Percentiles rank a stretch among this genome's conserved stretches.
Evolutionary conservation across 108 stramenopile genomes (phyloP).

Genomic region (Aurantiochytrium sp.): DNA sequence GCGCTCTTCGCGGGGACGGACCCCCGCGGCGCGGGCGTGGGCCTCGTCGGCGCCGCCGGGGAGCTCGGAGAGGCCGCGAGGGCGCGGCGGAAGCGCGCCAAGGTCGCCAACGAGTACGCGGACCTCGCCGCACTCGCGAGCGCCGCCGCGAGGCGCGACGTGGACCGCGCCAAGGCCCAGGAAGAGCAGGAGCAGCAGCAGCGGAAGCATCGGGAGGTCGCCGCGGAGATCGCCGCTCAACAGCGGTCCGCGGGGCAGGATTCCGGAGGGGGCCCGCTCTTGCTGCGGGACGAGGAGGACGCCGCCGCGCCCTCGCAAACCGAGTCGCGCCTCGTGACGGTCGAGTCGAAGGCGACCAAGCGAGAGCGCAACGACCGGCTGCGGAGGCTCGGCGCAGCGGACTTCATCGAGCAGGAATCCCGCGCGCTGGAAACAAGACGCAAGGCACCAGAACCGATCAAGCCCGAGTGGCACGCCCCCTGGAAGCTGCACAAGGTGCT

Average conservation of each 20-base stretch:
- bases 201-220: no score
- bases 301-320: no score
- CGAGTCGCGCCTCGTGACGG: no score
- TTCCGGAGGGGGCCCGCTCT: no score
- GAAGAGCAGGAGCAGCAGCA: no score
- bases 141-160: not conserved
- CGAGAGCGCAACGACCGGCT: not conserved
- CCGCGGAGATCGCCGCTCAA: no score
- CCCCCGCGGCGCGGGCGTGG: not conserved
- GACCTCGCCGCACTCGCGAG: not conserved
- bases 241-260: no score
- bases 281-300: no score
- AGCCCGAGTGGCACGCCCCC: constrained; percentile 96
- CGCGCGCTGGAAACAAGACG: not conserved
- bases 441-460: not conserved
- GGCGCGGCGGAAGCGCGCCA: not conserved
- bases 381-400: not conserved
- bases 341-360: not conserved
- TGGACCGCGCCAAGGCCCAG: not conserved
- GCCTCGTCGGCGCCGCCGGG: not conserved
- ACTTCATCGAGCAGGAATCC: not conserved
- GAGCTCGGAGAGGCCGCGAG: not conserved
- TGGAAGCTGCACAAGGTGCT: constrained; percentile 89
- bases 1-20: not conserved
- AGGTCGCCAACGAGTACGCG: not conserved